A percentile compares a stretch with the other conserved stretches of the same genome.
phyloP scores from a whole-genome alignment of 257 asterid species.

The Gynochthodes officinalis region DNA sequence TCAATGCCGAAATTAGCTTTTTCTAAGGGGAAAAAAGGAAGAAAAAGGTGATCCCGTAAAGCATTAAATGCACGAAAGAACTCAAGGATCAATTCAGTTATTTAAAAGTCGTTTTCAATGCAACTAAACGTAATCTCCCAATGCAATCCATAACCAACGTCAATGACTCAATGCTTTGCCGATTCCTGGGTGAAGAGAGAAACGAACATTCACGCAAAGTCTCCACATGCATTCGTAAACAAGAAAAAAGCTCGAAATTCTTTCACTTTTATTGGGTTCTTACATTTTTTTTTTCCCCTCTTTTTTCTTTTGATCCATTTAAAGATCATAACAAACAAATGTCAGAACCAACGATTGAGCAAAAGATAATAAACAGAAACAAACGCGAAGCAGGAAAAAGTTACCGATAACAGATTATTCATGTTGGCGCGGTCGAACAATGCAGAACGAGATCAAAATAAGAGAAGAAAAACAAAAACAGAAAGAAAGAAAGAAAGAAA shows the following conservation, averaged over 20 bases:
- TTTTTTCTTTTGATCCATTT: not conserved
- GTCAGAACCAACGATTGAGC: not conserved
- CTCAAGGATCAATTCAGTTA: not conserved
- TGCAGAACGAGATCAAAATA: slow-evolving; percentile 10
- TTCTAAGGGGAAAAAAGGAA: too few relatives aligned
- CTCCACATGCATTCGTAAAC: not conserved
- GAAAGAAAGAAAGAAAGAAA: not conserved
- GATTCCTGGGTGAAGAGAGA: not conserved
- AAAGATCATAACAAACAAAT: too few relatives aligned
- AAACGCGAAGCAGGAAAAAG: not conserved
- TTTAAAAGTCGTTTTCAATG: not conserved
- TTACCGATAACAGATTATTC: slow-evolving; percentile 79
- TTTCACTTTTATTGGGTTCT: not conserved
- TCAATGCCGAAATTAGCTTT: not conserved
- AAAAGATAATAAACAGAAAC: not conserved
- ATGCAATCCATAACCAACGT: not conserved
- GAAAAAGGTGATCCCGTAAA: not conserved
- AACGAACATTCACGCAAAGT: not conserved
- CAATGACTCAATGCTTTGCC: not conserved
- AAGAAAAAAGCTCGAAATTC: not conserved
- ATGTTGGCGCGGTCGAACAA: slow-evolving; percentile 31
- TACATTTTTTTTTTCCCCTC: not conserved
- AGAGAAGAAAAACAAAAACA: not conserved
- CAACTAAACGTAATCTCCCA: not conserved
- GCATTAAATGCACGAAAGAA: not conserved